Base-by-base conservation (phyloP, 2,329 filamentous ascomycete species). In the Chalaropsis thielavioides region DNA sequence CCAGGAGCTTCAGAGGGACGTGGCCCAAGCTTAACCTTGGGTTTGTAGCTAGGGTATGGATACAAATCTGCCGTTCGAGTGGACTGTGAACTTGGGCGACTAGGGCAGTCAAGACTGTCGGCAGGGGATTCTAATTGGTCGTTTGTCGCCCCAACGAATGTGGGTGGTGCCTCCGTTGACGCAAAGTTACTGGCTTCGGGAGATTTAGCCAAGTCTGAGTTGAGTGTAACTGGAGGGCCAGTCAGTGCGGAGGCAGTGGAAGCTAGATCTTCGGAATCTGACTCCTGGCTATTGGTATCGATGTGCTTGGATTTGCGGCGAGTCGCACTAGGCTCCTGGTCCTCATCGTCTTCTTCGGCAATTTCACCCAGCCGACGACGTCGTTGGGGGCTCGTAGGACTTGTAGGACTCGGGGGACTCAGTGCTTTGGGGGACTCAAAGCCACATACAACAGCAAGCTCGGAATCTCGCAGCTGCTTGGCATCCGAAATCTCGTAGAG, bases 291-390 rank as follows among this genome's bases (percentile, higher is more conserved):
- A 68, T 67, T 24, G 68, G 68, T 22, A 67, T 68, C 60, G 38
- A 82, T 75, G 71, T 81, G 78, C 7, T 81, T 74, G 1, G 81
- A 84, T 70, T 85, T 79, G 64, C 83, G 78, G 71, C 85, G 86
- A 51, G 76, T 76, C 35, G 83, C 78, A 31, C 40, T 54, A 2
- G 61, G 61, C 68, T 82, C 75, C 67, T 80, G 77, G 67, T 86
- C 84, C 71, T 95, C 91, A 72, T 95, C 90, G 64, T 87, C 89
- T 76, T 94, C 89, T 75, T 97, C 94, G n/a, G 88, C 86, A 73
- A 97, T 96, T 76, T 95, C 92, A 77, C 92, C 87, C 70, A 97
- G 78, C 69, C 89, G 86, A 70, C 87, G 83, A 71, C 86, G 82
- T 67, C 88, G 84, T 69, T 91, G 78, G 4, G 90, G 95, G 72